These are phyloP conservation scores for Atkinsonella texensis DNA, from an alignment of 2,329 filamentous ascomycete genomes.

Conservation along the genomic window DNA sequence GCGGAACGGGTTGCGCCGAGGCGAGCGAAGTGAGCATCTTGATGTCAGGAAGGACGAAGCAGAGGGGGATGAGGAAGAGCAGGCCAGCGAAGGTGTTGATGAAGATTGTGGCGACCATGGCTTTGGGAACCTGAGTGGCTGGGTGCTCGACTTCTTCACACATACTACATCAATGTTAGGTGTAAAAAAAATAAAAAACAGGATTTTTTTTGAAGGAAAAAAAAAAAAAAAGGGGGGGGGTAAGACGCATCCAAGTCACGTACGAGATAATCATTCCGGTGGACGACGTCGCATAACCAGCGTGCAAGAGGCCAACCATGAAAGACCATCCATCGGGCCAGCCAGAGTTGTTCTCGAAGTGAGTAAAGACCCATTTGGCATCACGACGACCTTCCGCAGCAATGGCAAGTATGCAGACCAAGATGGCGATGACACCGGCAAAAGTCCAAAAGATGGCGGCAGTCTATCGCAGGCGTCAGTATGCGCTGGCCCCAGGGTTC, in stretches of 20 bases:
- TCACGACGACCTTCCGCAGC: conserved; percentile 56
- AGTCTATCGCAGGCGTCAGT: conserved; percentile 27
- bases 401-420: conserved; percentile 49
- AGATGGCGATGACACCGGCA: conserved; percentile 53
- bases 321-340: conserved; percentile 64
- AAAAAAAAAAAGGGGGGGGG: no score
- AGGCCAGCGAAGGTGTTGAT: conserved; percentile 57
- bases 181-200: no score
- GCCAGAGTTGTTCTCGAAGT: conserved; percentile 56
- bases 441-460: conserved; percentile 68
- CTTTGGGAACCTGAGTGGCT: conserved; percentile 56
- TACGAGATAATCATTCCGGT: conserved; percentile 72
- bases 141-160: conserved; percentile 60
- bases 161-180: conserved; percentile 36
- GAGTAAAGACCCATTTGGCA: conserved; percentile 52
- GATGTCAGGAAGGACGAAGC: conserved; percentile 58
- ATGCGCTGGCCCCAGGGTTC: neutral
- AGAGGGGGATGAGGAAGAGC: conserved; percentile 54
- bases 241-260: conserved; percentile 20
- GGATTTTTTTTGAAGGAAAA: neutral
- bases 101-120: conserved; percentile 56
- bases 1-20: conserved; percentile 50
- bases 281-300: conserved; percentile 61
- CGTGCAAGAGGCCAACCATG: conserved; percentile 59
- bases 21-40: conserved; percentile 37